phyloP scores from a whole-genome alignment of 2,329 filamentous ascomycete species.

The Clarireedia monteithiana region DNA sequence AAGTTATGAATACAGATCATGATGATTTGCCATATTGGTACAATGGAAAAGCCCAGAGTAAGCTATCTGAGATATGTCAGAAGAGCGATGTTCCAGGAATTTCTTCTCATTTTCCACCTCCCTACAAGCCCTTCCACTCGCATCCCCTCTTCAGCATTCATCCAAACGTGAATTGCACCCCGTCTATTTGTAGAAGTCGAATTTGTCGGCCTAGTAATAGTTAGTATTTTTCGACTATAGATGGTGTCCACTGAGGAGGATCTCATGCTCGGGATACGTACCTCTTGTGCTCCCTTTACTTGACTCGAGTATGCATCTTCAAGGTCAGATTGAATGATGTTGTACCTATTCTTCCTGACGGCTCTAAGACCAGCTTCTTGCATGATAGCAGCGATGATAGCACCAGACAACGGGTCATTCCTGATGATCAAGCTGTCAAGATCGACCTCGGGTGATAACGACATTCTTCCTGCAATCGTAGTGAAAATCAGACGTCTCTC shows the following conservation, averaged over 20 bases:
- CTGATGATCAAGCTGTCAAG: slow-evolving; percentile 92
- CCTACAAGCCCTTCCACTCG: neutral
- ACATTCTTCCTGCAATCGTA: slow-evolving; percentile 98
- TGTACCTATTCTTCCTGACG: slow-evolving; percentile 96
- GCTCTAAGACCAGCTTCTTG: slow-evolving; percentile 93
- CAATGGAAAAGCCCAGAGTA: neutral
- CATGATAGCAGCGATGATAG: slow-evolving; percentile 98
- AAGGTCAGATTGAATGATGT: slow-evolving; percentile 94
- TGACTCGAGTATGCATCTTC: slow-evolving; percentile 97
- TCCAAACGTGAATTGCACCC: neutral
- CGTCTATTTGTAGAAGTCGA: slow-evolving; percentile 81
- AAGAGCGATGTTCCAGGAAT: too few relatives aligned
- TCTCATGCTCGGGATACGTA: slow-evolving; percentile 37
- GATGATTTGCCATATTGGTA: neutral
- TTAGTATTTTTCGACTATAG: slow-evolving; percentile 10
- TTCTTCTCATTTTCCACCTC: neutral
- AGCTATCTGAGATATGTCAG: neutral
- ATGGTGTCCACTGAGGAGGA: slow-evolving; percentile 9
- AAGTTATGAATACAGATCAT: neutral
- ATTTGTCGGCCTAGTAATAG: slow-evolving; percentile 54
- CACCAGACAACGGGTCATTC: slow-evolving; percentile 91
- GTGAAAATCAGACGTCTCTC: slow-evolving; percentile 94
- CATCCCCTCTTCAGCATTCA: neutral
- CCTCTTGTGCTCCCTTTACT: slow-evolving; percentile 75
- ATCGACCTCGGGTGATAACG: slow-evolving; percentile 90